A percentile compares a stretch with the other conserved stretches of the same genome.
These are phyloP conservation scores for Rhizoctonia solani DNA, from an alignment of 1,284 basidiomycete species.

Conservation along the genomic window DNA sequence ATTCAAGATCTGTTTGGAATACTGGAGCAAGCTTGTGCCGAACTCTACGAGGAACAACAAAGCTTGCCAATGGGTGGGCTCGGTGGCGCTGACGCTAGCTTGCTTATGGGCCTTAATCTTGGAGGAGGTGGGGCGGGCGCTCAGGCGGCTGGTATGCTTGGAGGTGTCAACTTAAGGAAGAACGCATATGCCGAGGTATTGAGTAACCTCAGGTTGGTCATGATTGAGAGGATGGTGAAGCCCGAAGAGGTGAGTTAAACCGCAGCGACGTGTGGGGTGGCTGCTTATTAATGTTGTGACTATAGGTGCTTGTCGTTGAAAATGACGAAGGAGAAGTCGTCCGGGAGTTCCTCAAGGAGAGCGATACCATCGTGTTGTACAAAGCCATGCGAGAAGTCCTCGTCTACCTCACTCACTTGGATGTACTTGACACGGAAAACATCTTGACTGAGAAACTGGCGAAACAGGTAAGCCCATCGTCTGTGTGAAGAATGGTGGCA, in stretches of 20 bases:
- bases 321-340: slow-evolving; percentile 99
- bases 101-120: slow-evolving; percentile 91
- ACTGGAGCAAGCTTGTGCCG: slow-evolving; percentile 99
- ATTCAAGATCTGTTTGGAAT: slow-evolving; percentile 99
- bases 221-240: slow-evolving; percentile 99
- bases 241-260: slow-evolving; percentile 84
- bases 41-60: slow-evolving; percentile 98
- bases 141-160: slow-evolving; percentile 63
- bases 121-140: slow-evolving; percentile 54
- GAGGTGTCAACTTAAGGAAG: slow-evolving; percentile 82
- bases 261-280: background rate
- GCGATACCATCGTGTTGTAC: slow-evolving; percentile 97
- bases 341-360: slow-evolving; percentile 99
- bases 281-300: slow-evolving; percentile 6
- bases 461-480: slow-evolving; percentile 66
- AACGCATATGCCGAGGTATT: slow-evolving; percentile 95
- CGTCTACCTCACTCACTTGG: slow-evolving; percentile 96
- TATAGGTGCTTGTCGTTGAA: slow-evolving; percentile 93
- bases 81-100: slow-evolving; percentile 75
- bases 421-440: slow-evolving; percentile 94
- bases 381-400: slow-evolving; percentile 98
- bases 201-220: slow-evolving; percentile 92
- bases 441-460: slow-evolving; percentile 97
- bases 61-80: slow-evolving; percentile 73
- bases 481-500: background rate